Base-by-base conservation (phyloP, 2,329 filamentous ascomycete species). In the Fusarium nodosum region DNA sequence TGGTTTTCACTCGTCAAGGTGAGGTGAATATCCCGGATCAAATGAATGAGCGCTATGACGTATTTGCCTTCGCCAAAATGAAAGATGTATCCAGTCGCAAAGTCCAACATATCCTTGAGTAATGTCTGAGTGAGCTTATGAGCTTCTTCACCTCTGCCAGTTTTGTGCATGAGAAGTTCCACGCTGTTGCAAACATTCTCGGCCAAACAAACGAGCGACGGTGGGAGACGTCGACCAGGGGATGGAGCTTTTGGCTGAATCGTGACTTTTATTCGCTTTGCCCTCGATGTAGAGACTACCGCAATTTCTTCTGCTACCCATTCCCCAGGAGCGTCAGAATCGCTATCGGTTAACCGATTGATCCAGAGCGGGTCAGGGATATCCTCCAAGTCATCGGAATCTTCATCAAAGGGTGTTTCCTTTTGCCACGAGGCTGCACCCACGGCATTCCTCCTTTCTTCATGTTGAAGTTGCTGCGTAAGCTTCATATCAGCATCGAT, bases 191-290 rank as follows among this genome's bases (percentile, higher is more conserved):
- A 11, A 38, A 20, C n/a, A 38, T n/a, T 20, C n/a, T 20, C 6
- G 36, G n/a, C 10, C n/a, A 20, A 38, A 20, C 11, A 2, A 33
- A 33, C 7, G 13, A 33, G 13, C 31, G 15, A 16, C 7, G 7
- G 16, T 13, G 33, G 16, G 33, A 34, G 33, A 34, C 15, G 11
- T 34, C 31, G 13, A 34, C 31, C 31, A 16, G 7, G 31, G 31
- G 31, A 16, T 34, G 33, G 7, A 16, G 4, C 15, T 12, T 22
- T 22, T 39, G 16, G 30, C 3, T 8, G 18, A n/a, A 11, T 33
- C 22, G 15, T 15, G 34, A 63, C 30, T n/a, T 26, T 63, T 28
- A 3, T n/a, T 57, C 50, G 60, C 38, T 63, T 63, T 20, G 18
- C 11, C 2, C 31, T 42, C n/a, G 60, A 56, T n/a, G 26, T n/a